These are phyloP conservation scores for Leptoxyphium fumago DNA, from an alignment of 2,329 filamentous ascomycete genomes.

Conservation along the genomic window DNA sequence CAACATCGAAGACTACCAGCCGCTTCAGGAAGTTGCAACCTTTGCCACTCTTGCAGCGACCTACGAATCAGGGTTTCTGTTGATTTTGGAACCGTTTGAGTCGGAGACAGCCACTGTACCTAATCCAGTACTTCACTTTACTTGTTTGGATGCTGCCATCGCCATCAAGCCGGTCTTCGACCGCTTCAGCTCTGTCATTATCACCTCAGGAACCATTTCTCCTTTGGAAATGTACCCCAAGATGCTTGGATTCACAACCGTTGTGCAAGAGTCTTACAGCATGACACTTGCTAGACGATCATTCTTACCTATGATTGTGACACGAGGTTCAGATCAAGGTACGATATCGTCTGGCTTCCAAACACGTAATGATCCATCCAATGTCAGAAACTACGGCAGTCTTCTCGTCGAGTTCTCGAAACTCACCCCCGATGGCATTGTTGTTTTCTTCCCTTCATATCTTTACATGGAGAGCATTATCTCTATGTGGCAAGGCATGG, in stretches of 20 bases:
- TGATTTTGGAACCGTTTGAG: slow-evolving; percentile 95
- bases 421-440: slow-evolving; percentile 88
- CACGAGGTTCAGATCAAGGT: slow-evolving; percentile 83
- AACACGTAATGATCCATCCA: slow-evolving; percentile 85
- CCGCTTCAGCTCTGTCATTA: slow-evolving; percentile 93
- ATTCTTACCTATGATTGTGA: slow-evolving; percentile 98
- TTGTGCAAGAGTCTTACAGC: slow-evolving; percentile 90
- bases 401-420: slow-evolving; percentile 89
- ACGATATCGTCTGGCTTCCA: slow-evolving; percentile 88
- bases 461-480: slow-evolving; percentile 99
- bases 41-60: slow-evolving; percentile 94
- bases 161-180: slow-evolving; percentile 97
- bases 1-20: slow-evolving; percentile 95
- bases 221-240: slow-evolving; percentile 98
- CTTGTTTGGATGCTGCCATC: slow-evolving; percentile 91
- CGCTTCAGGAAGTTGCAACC: slow-evolving; percentile 90
- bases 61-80: slow-evolving; percentile 88
- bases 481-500: slow-evolving; percentile 98
- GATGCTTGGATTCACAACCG: slow-evolving; percentile 85
- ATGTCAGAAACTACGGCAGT: slow-evolving; percentile 94
- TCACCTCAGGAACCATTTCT: slow-evolving; percentile 93
- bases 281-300: slow-evolving; percentile 91
- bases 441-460: slow-evolving; percentile 99
- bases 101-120: slow-evolving; percentile 90
- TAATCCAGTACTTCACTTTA: slow-evolving; percentile 93